Evolutionary conservation across 225 moss, liverwort and hornwort species (phyloP).

Genomic region (Bryoerythrophyllum caledonicum): DNA sequence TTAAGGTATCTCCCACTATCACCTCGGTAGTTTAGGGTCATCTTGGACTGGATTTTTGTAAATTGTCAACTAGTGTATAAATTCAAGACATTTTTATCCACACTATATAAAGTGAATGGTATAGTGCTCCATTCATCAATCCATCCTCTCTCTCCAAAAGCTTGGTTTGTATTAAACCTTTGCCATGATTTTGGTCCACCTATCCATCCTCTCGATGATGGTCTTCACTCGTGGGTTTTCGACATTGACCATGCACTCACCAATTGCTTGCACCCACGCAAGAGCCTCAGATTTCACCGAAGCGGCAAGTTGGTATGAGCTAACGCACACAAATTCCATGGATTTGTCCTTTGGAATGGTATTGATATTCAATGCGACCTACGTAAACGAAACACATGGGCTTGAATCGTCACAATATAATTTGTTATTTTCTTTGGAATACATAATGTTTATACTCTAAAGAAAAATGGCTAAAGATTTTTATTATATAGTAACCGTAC

Average conservation of each 20-base stretch:
- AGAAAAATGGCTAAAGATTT: too few species aligned
- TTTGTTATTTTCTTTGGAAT: neutral
- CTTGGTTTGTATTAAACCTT: slow-evolving; percentile 31
- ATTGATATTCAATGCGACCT: slow-evolving; percentile 71
- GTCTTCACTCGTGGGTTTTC: slow-evolving; percentile 57
- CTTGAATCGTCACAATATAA: neutral
- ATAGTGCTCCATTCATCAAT: neutral
- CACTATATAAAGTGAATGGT: too few species aligned
- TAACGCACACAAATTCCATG: slow-evolving; percentile 73
- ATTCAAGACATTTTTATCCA: too few species aligned
- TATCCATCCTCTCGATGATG: slow-evolving; percentile 55
- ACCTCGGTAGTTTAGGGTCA: too few species aligned
- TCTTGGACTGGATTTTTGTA: too few species aligned
- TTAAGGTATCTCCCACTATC: too few species aligned
- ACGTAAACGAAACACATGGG: neutral
- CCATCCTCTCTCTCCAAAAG: neutral
- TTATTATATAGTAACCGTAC: too few species aligned
- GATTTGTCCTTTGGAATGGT: slow-evolving; percentile 62
- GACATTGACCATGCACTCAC: slow-evolving; percentile 55
- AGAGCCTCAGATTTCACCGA: slow-evolving; percentile 61
- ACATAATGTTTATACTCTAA: too few species aligned
- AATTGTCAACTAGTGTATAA: too few species aligned
- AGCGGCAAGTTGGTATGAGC: slow-evolving; percentile 73
- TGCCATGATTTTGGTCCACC: slow-evolving; percentile 49
- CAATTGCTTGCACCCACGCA: slow-evolving; percentile 64